Percentiles rank a stretch among this genome's conserved stretches.
Evolutionary conservation across 495 filamentous ascomycete species (phyloP).

Genomic region (Talaromyces stipitatus): DNA sequence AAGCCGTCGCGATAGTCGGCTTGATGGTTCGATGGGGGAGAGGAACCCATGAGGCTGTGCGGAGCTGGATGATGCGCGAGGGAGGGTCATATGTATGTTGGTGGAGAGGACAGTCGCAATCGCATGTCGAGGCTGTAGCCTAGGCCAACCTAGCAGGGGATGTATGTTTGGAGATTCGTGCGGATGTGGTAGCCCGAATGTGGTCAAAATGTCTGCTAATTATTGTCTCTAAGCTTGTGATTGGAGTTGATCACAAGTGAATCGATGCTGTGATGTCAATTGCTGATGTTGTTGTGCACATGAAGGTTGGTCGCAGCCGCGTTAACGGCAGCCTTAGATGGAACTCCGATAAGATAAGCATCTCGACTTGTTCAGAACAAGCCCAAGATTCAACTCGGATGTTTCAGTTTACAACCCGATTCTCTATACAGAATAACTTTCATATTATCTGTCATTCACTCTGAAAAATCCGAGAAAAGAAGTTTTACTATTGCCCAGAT

Average conservation of each 20-base stretch:
- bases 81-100: conserved; percentile 48
- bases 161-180: neutral
- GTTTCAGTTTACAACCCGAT: too few relatives aligned
- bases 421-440: too few relatives aligned
- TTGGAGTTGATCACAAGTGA: neutral
- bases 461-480: too few relatives aligned
- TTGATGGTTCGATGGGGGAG: conserved; percentile 33
- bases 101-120: neutral
- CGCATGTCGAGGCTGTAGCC: neutral
- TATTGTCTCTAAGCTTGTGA: neutral
- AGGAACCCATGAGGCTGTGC: conserved; percentile 45
- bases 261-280: neutral
- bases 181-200: neutral
- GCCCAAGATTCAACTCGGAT: neutral
- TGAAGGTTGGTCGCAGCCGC: neutral
- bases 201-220: neutral
- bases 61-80: conserved; percentile 50
- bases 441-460: too few relatives aligned
- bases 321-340: neutral
- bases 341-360: conserved; percentile 2
- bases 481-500: too few relatives aligned
- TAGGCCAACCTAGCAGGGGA: neutral
- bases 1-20: conserved; percentile 56
- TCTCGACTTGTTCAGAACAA: neutral
- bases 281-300: neutral